Evolutionary conservation across 2,329 filamentous ascomycete species (phyloP), one percentile per base, ranked within the genome.

Genomic region (Talaromyces sp.): DNA sequence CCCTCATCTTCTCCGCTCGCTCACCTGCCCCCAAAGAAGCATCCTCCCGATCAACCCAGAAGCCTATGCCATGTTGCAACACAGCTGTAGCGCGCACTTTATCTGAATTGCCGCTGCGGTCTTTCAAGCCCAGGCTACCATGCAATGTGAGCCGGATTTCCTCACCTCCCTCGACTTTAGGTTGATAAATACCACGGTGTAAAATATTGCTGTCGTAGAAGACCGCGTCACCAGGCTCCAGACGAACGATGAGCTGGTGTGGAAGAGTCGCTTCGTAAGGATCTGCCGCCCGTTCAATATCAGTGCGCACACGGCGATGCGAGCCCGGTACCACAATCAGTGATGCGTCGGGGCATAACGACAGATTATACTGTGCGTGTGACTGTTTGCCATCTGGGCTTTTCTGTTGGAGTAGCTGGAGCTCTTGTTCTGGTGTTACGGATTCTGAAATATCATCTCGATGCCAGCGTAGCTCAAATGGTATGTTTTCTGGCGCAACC

Each of bases 191-290:
- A 2, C 79, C 79, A 2, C 80, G 75, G 62, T 82, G 80, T 60
- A 96, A 75, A 68, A 96, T 96, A 75, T 96, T 96, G 74, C 93
- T 96, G 76, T 96, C 88, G 75, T 96, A 96, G 72, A 96, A 96
- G 52, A 90, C 90, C 15, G 90, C 87, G 76, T 96, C 92, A 0
- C 92, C 92, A 0, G 91, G 84, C 68, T 85, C 80, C 67, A 96
- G 80, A 73, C 81, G 73, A 17, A 96, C 91, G 4, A 85, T 78
- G 17, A 89, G 73, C 80, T 93, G 88, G 0, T 81, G 86, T 0
- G 88, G 87, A 69, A 95, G 70, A 1, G 80, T 72, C 2, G 79
- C 73, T 70, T 89, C 89, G 70, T 87, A 90, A 0, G 89, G 88
- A 25, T 82, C 86, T 0, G 91, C 91, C 5, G 72, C 76, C 10